These are phyloP conservation scores for Penicillium nordicum DNA, from an alignment of 2,329 filamentous ascomycete genomes.

Conservation along the genomic window DNA sequence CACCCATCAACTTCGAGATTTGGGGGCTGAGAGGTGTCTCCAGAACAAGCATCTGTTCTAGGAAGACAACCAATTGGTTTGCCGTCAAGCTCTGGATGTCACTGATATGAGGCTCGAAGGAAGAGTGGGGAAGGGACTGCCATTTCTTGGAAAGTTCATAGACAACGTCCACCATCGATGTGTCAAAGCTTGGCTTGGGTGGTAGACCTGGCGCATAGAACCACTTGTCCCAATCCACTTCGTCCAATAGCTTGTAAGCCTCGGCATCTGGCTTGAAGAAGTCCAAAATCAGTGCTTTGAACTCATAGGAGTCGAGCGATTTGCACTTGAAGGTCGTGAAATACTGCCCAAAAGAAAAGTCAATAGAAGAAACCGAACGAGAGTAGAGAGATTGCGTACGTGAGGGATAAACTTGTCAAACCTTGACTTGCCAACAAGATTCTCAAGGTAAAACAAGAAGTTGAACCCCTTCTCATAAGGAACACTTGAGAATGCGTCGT, in stretches of 20 bases:
- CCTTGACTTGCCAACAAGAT: constrained; percentile 74
- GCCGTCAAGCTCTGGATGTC: constrained; percentile 75
- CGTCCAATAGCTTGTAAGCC: constrained; percentile 58
- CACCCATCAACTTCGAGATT: constrained; percentile 68
- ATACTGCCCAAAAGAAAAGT: constrained; percentile 51
- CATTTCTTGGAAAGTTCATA: constrained; percentile 80
- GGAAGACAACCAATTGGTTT: constrained; percentile 88
- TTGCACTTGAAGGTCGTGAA: constrained; percentile 81
- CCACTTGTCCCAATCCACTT: constrained; percentile 84
- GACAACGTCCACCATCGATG: constrained; percentile 78
- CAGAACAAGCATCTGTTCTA: constrained; percentile 72
- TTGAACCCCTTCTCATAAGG: constrained; percentile 97
- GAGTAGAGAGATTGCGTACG: constrained; percentile 29
- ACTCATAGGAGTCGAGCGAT: constrained; percentile 90
- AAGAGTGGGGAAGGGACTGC: constrained; percentile 53
- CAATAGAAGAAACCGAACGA: background rate
- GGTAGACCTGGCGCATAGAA: constrained; percentile 88
- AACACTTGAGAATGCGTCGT: constrained; percentile 88
- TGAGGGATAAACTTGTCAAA: constrained; percentile 96
- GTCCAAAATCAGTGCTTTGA: constrained; percentile 79
- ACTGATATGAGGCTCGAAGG: constrained; percentile 59
- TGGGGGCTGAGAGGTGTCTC: constrained; percentile 60
- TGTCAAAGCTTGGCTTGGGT: constrained; percentile 87
- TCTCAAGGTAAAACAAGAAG: constrained; percentile 88
- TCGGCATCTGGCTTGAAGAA: constrained; percentile 73